Evolutionary conservation across 495 filamentous ascomycete genomes (phyloP), one percentile per base, ranked within the genome.

Genomic region (Podospora appendiculata): DNA sequence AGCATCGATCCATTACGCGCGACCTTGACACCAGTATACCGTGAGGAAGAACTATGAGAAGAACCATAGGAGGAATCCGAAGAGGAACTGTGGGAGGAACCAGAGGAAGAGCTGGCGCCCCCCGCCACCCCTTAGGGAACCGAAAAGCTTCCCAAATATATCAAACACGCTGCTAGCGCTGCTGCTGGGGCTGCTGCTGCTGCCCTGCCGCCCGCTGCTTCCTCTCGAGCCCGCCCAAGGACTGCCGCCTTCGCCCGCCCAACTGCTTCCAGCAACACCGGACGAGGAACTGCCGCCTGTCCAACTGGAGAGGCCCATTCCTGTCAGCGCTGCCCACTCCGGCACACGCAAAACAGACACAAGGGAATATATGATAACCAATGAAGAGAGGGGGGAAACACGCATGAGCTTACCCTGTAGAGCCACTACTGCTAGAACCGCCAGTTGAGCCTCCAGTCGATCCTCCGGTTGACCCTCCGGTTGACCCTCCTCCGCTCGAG

Each of bases 381-480:
- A 55, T 18, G 16, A 16, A 45, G 43, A 7, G 10, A 32, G 17
- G 9, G 34, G 38, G 25, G 11, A 32, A 52, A 32, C 19, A 33
- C 16, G 6, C 32, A 46, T 38, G 38, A 42, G 48, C 45, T 16
- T n/a, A 45, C 43, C 43, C 43, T 45, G 43, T 32, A 2, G 18
- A 13, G 34, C 50, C 32, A 14, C 38, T 32, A 2, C 17, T 32
- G 12, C n/a, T 14, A 7, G 8, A 13, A 32, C 45, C 40, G 9
- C 46, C 25, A n/a, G 60, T 49, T 41, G 43, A 51, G n/a, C 64
- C 50, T 34, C 73, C 73, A 32, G 70, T 42, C 33, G 69, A 64
- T 14, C 73, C 72, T 41, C 70, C 65, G 53, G 67, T 60, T 19
- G 67, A 62, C 5, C 41, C 33, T 12, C 45, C 51, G 38, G 25